phyloP scores from a whole-genome alignment of 176 grass and related monocot species.

The Hsuehochloa calcarea region DNA sequence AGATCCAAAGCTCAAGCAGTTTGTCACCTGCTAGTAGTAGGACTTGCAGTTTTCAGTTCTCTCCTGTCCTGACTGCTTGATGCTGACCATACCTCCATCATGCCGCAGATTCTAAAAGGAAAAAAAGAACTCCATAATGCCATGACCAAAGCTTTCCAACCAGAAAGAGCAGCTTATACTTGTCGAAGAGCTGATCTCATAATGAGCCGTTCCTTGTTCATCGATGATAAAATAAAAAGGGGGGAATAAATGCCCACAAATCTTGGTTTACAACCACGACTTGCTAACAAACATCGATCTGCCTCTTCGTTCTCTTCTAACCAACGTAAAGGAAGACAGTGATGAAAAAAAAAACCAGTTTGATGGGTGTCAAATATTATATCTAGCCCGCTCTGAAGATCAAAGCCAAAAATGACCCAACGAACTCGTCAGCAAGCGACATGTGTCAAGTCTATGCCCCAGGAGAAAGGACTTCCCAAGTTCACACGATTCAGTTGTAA shows the following conservation, averaged over 20 bases:
- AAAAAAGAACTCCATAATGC: neutral
- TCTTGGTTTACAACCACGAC: neutral
- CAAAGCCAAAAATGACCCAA: too few species aligned
- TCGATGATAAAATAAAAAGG: neutral
- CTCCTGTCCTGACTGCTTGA: neutral
- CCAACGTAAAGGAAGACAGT: neutral
- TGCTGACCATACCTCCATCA: neutral
- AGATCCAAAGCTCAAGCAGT: too few species aligned
- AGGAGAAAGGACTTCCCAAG: too few species aligned
- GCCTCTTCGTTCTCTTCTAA: neutral
- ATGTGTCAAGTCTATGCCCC: neutral
- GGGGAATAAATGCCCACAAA: slow-evolving; percentile 12
- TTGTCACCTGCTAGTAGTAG: too few species aligned
- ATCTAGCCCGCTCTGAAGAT: too few species aligned
- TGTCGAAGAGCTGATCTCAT: neutral
- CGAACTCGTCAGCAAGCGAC: too few species aligned
- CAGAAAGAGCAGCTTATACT: slow-evolving; percentile 9
- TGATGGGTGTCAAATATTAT: neutral
- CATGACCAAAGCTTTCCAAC: neutral
- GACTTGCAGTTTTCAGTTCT: too few species aligned
- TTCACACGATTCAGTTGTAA: too few species aligned
- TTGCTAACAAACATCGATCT: neutral
- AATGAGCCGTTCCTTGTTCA: neutral
- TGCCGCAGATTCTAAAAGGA: neutral
- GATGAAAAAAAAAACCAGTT: neutral